Evolutionary conservation across 495 filamentous ascomycete species (phyloP), one percentile per base, ranked within the genome.

Genomic region (Aspergillus mulundensis): DNA sequence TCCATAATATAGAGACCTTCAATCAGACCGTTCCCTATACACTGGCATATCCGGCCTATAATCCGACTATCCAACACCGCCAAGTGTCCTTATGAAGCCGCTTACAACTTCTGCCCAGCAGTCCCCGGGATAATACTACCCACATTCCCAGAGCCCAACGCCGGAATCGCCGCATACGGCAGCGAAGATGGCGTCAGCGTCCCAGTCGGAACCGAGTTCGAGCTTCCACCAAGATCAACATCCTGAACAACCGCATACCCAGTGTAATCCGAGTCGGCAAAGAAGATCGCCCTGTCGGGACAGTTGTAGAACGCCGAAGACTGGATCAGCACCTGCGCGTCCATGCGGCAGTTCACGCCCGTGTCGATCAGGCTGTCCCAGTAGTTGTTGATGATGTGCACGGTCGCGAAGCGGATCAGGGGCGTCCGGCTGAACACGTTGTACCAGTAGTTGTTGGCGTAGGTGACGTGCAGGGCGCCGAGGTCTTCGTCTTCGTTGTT

Each of bases 351-450:
- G 41, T 54, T 54, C n/a, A 54, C 52, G 6, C 52, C 52, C 1
- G 41, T 54, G 14, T 44, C 24, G 21, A 44, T 36, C 40, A 54
- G 42, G 41, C 40, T 44, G 28, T 54, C 52, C 52, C 52, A 54
- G 41, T 46, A 54, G 52, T 54, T 54, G 52, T 54, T 54, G 52
- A 54, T 38, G 19, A 54, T 46, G 42, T 54, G 52, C 19, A 54
- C 52, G 1, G 41, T 46, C 1, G 19, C 52, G 52, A 54, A 54
- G n/a, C 52, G 52, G 39, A 54, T 28, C n/a, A 28, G 25, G 5
- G 52, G 52, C 15, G 41, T 30, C 5, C 52, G 52, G 42, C 52
- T 54, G 52, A 38, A 36, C 41, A 54, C 25, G 24, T 54, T 54
- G 52, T 46, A 46, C 41, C 40, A 54, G 52, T 54, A 36, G 41